Evolutionary conservation across 2,329 filamentous ascomycete species (phyloP), one percentile per base, ranked within the genome.

Genomic region (Fusarium algeriense): DNA sequence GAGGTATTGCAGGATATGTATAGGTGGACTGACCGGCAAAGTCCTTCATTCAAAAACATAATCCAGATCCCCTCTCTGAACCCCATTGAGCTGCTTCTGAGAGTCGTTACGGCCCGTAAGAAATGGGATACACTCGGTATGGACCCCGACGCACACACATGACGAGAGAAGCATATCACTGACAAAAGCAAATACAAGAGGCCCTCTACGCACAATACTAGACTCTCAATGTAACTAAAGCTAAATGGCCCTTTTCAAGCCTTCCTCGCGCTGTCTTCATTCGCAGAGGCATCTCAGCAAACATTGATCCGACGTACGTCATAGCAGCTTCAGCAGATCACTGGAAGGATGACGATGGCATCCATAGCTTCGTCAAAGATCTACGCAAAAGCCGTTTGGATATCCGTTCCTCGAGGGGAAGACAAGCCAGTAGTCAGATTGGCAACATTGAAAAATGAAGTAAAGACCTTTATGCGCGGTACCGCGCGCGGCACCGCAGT

Each of bases 141-240:
- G 40, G 2, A 23, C 15, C 9, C 13, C 20, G 4, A 20, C 40
- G 20, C 40, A 10, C 5, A 23, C 20, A 41, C 1, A 23, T 5
- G 20, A 23, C 40, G 8, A 41, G n/a, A 0, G 4, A 41, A 3
- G 40, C n/a, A 41, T n/a, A 20, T 13, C 12, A 8, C 19, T 43
- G 40, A 43, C n/a, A 5, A 10, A 43, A 43, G n/a, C 8, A 15
- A 43, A 23, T 2, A 6, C 3, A 13, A 43, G 40, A 43, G 13
- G 20, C n/a, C 2, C 40, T 43, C 7, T 43, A 14, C 3, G 1
- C 9, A 43, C 19, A 13, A 23, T 10, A 23, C 40, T 13, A 9
- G 3, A 6, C 5, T 1, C 9, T 43, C 6, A 9, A 41, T 6
- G 13, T 41, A 9, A 20, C 5, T 0, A 0, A 6, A 3, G 19